A percentile compares a stretch with the other conserved stretches of the same genome.
Conservation (phyloP, 208 protist species). For the Wallacemonas rigidus region DNA sequence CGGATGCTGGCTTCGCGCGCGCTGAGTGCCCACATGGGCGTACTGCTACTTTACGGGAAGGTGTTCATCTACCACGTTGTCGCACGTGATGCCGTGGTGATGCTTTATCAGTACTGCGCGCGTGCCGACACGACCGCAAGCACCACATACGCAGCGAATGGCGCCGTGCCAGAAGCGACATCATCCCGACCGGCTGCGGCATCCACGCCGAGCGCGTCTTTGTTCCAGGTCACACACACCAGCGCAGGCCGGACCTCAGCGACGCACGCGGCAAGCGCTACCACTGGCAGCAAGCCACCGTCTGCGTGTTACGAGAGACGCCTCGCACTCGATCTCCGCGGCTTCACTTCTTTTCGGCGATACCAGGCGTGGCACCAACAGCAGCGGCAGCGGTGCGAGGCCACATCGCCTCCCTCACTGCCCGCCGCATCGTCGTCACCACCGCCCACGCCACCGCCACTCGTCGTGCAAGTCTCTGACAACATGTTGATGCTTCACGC, state of each 20-base stretch:
- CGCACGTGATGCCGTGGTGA: constrained; percentile 15
- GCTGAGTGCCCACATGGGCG: constrained; percentile 31
- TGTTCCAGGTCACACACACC: constrained; percentile 2
- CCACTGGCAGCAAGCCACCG: neutral
- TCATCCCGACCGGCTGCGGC: neutral
- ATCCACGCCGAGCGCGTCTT: neutral
- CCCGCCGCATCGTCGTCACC: constrained; percentile 8
- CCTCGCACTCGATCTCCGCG: constrained; percentile 30
- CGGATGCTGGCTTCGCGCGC: constrained; percentile 32
- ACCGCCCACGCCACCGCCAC: neutral
- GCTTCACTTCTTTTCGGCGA: constrained; percentile 21
- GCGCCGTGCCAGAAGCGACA: no score
- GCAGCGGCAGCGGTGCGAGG: neutral
- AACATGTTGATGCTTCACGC: constrained; percentile 56
- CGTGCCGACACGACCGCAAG: neutral
- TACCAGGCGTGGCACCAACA: constrained; percentile 18
- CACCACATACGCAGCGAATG: neutral
- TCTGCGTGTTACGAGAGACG: neutral
- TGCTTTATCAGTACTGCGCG: constrained; percentile 29
- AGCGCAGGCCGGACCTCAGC: neutral
- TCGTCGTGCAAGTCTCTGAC: constrained; percentile 54
- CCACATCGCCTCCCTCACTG: constrained; percentile 10
- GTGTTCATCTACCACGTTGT: constrained; percentile 44
- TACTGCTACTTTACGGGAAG: constrained; percentile 43
- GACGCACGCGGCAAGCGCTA: neutral